Percentiles rank a stretch among this genome's conserved stretches.
These are phyloP conservation scores for Ceratocystis alfenasii DNA, from an alignment of 2,329 filamentous ascomycete genomes.

Conservation along the genomic window DNA sequence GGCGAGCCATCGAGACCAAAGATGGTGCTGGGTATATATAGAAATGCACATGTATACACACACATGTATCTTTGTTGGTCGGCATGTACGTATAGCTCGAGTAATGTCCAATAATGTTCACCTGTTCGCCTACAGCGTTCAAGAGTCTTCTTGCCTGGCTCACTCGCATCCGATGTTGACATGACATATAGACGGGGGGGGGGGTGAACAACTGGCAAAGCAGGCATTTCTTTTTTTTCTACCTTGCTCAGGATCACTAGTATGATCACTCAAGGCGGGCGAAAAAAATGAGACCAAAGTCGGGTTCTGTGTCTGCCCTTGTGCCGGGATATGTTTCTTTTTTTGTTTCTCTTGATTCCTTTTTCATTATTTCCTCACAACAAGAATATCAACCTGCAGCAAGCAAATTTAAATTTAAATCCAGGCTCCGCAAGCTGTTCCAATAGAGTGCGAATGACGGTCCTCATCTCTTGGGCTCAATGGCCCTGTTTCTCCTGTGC, in stretches of 20 bases:
- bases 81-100: no score
- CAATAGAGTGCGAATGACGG: background rate
- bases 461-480: background rate
- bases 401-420: background rate
- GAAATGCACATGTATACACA: no score
- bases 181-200: slow-evolving; percentile 3
- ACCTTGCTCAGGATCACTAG: background rate
- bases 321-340: background rate
- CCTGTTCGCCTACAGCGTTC: no score
- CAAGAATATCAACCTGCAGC: background rate
- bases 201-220: background rate
- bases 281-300: background rate
- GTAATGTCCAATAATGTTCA: no score
- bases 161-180: background rate
- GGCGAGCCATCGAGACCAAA: no score
- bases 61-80: no score
- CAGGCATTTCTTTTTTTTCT: background rate
- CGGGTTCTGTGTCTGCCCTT: background rate
- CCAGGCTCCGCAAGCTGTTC: background rate
- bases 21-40: no score
- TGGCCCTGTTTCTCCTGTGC: background rate
- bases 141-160: background rate
- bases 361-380: slow-evolving; percentile 2
- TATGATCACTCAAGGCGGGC: background rate
- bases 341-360: slow-evolving; percentile 16